Evolutionary conservation across 1,139 yeast genomes (phyloP).

Genomic region (Suhomyces yuchorum): DNA sequence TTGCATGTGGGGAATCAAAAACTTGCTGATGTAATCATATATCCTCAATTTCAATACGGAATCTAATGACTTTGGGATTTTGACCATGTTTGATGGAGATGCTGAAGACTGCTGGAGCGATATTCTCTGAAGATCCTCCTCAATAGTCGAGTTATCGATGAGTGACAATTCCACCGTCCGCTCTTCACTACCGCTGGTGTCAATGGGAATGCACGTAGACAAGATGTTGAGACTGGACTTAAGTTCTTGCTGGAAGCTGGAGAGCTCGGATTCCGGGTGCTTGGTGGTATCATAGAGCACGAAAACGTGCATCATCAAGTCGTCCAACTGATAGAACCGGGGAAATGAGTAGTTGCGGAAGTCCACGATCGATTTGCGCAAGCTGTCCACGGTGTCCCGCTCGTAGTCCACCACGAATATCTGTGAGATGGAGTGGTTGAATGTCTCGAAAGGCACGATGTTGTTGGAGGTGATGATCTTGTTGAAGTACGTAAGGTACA

Average conservation of each 20-base stretch:
- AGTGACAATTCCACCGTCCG: constrained; percentile 23
- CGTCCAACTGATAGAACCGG: constrained; percentile 58
- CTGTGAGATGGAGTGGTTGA: constrained; percentile 86
- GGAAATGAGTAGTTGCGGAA: constrained; percentile 54
- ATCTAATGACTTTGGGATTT: constrained; percentile 42
- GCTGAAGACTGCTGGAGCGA: constrained; percentile 27
- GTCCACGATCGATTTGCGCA: constrained; percentile 41
- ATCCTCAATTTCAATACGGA: constrained; percentile 44
- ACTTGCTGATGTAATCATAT: constrained; percentile 56
- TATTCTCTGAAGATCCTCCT: constrained; percentile 52
- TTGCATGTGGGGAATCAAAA: constrained; percentile 79
- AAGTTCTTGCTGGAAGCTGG: constrained; percentile 34
- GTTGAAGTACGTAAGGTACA: constrained; percentile 63
- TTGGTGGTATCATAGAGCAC: constrained; percentile 37
- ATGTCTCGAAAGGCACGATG: constrained; percentile 81
- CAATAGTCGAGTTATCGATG: constrained; percentile 51
- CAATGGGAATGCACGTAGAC: constrained; percentile 34
- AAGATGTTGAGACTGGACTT: constrained; percentile 29
- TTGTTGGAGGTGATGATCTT: constrained; percentile 62
- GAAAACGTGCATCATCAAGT: constrained; percentile 52
- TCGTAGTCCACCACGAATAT: constrained; percentile 61
- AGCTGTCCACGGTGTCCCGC: constrained; percentile 50
- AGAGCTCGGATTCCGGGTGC: constrained; percentile 20
- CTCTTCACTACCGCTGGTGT: constrained; percentile 11
- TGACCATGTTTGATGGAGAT: constrained; percentile 16